phyloP scores from a whole-genome alignment of 176 grass and related monocot genomes.

The Oryza coarctata region DNA sequence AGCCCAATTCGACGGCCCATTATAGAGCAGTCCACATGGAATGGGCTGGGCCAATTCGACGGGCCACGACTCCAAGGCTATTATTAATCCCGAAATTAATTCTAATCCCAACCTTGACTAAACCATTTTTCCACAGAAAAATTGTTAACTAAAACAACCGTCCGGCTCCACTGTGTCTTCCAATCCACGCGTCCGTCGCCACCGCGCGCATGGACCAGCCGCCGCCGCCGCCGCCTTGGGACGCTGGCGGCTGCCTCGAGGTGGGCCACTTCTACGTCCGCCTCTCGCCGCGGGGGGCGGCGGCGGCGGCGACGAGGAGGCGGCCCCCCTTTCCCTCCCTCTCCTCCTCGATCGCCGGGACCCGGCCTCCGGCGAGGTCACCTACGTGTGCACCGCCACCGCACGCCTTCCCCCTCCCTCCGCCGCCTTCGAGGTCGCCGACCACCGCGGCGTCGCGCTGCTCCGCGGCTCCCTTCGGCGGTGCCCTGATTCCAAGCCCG shows the following conservation, averaged over 20 bases:
- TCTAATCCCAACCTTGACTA: background rate
- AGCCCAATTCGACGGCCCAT: background rate
- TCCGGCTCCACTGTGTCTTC: background rate
- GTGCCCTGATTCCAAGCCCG: conserved; percentile 32
- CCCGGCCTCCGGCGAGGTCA: conserved; percentile 54
- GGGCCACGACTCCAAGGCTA: too few relatives aligned
- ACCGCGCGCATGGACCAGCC: conserved; percentile 32
- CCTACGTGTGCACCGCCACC: conserved; percentile 66
- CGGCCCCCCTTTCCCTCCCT: conserved; percentile 20
- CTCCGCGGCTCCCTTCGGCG: conserved; percentile 56
- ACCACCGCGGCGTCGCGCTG: conserved; percentile 60
- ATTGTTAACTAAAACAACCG: background rate
- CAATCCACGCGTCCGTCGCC: background rate
- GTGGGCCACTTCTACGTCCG: conserved; percentile 91
- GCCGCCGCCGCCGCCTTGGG: conserved; percentile 1
- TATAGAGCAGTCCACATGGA: background rate
- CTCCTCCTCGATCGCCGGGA: conserved; percentile 75
- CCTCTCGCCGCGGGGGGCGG: conserved; percentile 35
- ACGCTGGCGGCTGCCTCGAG: conserved; percentile 48
- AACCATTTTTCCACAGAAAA: background rate
- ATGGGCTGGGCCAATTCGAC: background rate
- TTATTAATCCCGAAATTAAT: too few relatives aligned
- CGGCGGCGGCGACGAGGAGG: background rate
- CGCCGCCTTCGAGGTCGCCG: conserved; percentile 64
- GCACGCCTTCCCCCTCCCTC: conserved; percentile 47